Evolutionary conservation across 257 asterid genomes (phyloP).

Genomic region (Gentiana straminea): DNA sequence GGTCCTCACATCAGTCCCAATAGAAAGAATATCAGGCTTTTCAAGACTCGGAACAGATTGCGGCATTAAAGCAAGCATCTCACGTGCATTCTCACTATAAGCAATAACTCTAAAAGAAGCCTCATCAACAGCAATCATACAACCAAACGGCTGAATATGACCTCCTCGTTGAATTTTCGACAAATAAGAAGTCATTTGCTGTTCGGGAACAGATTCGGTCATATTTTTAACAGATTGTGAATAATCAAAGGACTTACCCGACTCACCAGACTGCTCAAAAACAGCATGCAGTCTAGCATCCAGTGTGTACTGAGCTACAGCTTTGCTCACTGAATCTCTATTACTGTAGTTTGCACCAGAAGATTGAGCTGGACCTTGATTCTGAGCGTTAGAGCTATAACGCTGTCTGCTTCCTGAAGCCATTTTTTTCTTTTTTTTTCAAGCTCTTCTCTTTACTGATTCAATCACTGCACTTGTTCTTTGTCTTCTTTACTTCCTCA

Average conservation of each 20-base stretch:
- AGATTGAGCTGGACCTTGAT: constrained; percentile 28
- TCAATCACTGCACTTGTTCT: not conserved
- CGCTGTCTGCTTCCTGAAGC: constrained; percentile 34
- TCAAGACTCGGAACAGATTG: constrained; percentile 68
- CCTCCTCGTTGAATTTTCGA: constrained; percentile 84
- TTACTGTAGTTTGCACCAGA: constrained; percentile 26
- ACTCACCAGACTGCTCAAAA: constrained; percentile 75
- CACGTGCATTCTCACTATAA: constrained; percentile 56
- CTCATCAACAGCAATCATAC: constrained; percentile 66
- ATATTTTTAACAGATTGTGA: constrained; percentile 42
- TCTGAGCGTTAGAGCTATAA: constrained; percentile 10
- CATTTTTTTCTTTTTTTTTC: constrained; percentile 22
- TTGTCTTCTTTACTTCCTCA: not conserved
- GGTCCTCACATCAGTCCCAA: constrained; percentile 65
- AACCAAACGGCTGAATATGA: constrained; percentile 70
- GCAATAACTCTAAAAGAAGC: constrained; percentile 38
- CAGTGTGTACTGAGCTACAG: constrained; percentile 64
- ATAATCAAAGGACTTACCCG: constrained; percentile 72
- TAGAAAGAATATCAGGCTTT: constrained; percentile 31
- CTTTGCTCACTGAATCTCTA: constrained; percentile 43
- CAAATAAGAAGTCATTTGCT: constrained; percentile 58
- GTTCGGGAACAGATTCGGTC: constrained; percentile 41
- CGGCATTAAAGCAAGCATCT: constrained; percentile 53
- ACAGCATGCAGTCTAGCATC: constrained; percentile 85
- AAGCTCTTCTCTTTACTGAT: not conserved